Base-by-base conservation (phyloP, 345 rosid species). In the Raphanus sativus region DNA sequence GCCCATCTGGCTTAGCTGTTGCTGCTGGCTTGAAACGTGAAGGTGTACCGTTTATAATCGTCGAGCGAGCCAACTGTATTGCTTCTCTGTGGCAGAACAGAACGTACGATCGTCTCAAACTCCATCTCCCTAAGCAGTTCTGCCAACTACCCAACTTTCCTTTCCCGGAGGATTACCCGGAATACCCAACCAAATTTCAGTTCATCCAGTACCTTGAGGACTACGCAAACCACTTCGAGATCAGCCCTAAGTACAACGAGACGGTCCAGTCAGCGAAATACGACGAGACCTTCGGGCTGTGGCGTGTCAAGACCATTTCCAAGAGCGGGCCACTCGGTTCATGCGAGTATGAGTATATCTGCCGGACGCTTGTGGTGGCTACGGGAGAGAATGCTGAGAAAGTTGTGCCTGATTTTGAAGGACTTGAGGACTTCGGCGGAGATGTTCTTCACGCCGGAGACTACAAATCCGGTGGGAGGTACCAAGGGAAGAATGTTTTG, bases 361-460 rank as follows among this genome's bases (percentile, higher is more conserved):
- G 97, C 75, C 68, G 86, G 69, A 89, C 90, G 93, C 88, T 93
- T 21, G 98, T 89, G 32, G 98, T 90, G 36, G 97, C 94, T 81
- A 88, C 97, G 0, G 98, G 98, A 8, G 97, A 93, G 82, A 93
- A 93, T 69, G 97, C 98, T 0, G 98, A 93, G 85, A 81, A 83
- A 66, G 89, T 93, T 4, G 83, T 82, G 59, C 98, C 97, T 0
- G 90, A 88, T 62, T 87, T 92, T n/a, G 93, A 89, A 76, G 94
- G 97, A 8, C 45, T 90, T 42, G 77, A 75, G 54, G 86, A 86
- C 5, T 90, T 92, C 36, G 88, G 82, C 0, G 94, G 94, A 21
- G 66, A 76, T 60, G 86, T 92, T 64, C 76, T 75, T 12, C 98
- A 92, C 62, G 90, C 90, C 30, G 86, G 94, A 65, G 94, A 90